Percentiles rank a stretch among this genome's conserved stretches.
Evolutionary conservation across 2,329 filamentous ascomycete species (phyloP).

Genomic region (Phaeosphaeria sp.): DNA sequence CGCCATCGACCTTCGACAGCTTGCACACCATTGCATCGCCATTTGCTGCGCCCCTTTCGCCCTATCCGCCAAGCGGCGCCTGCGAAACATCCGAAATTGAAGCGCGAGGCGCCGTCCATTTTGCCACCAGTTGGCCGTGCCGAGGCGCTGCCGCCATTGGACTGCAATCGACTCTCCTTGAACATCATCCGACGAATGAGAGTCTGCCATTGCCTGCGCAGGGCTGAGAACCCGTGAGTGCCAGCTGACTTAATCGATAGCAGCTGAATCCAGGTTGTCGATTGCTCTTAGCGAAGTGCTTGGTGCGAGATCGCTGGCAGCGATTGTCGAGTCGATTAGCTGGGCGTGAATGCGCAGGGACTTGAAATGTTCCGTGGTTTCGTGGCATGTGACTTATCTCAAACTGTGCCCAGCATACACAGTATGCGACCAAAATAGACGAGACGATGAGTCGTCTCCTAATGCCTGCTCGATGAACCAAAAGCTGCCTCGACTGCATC

Average conservation of each 20-base stretch:
- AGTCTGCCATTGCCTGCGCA: neutral
- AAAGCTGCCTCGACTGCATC: too few species aligned
- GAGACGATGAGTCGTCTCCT: too few species aligned
- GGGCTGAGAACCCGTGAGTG: constrained; percentile 5
- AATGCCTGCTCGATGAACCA: too few species aligned
- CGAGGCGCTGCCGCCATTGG: constrained; percentile 16
- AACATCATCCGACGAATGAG: constrained; percentile 3
- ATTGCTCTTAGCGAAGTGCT: neutral
- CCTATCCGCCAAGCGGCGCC: constrained; percentile 8
- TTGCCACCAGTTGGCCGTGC: neutral
- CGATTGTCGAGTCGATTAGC: neutral
- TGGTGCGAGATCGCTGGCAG: neutral
- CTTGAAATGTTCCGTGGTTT: too few species aligned
- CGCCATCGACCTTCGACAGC: neutral
- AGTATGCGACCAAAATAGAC: too few species aligned
- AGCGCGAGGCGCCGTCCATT: constrained; percentile 10
- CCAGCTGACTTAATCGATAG: constrained; percentile 3
- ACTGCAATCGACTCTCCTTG: too few species aligned
- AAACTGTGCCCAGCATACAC: too few species aligned
- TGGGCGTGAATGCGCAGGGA: too few species aligned
- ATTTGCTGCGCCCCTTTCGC: constrained; percentile 1
- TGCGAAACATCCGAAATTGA: constrained; percentile 19
- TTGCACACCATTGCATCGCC: neutral
- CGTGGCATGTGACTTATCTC: neutral
- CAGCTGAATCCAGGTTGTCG: neutral